Base-by-base conservation (phyloP, 805 yeast species). In the Ogataea polymorpha region DNA sequence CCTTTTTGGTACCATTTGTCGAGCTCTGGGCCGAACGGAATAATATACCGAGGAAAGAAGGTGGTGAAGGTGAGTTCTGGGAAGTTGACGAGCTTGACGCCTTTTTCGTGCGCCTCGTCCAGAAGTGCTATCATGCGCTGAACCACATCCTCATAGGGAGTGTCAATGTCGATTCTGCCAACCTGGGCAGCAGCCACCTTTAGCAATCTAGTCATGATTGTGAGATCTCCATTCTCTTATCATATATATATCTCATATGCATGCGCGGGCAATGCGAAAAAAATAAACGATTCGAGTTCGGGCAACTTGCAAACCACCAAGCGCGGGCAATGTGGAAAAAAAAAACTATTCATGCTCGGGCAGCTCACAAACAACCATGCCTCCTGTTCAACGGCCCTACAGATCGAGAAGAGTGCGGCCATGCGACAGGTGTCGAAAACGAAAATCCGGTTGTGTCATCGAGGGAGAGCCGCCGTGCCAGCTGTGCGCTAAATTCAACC, bases 21-120 rank as follows among this genome's bases (percentile, higher is more conserved):
- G 9, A 65, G 56, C 37, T 65, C 69, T 13, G 54, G 56, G 37
- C 61, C 67, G 24, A 56, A 49, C 18, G 60, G 58, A 31, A 65
- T 56, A 29, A 41, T 48, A 56, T 64, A 60, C 37, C 68, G 48
- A 32, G 70, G 67, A 50, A 66, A 66, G 44, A 66, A 66, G 1
- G 67, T 55, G 4, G 68, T 59, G 16, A 66, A 53, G 6, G 62
- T 51, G 7, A 65, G 53, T 41, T 66, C 70, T 20, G 69, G 70
- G 43, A 60, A 65, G 6, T 62, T 64, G 17, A 61, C 66, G 13
- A 65, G 48, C 27, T 50, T 56, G 12, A 65, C 68, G 20, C 62
- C 67, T 13, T 37, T 25, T 2, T 12, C 31, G 23, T 42, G 41
- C 9, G 45, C 45, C 35, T 63, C 57, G 20, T 61, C 47, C 24